Conservation (phyloP, 768 basidiomycete genomes). For the Mycena galericulata region DNA sequence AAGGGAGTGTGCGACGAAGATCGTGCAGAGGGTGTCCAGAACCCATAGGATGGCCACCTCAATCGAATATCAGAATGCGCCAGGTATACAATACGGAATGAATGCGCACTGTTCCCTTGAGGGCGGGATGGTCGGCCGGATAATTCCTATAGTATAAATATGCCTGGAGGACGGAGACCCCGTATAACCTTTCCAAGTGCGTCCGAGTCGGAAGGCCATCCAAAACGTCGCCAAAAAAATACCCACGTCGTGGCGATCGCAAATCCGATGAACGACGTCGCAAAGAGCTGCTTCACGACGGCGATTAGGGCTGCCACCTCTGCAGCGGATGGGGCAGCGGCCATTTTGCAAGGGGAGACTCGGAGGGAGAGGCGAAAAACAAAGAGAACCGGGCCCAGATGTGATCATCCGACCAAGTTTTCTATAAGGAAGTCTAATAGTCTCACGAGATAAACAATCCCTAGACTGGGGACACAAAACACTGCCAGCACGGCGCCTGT, state of each 20-base stretch:
- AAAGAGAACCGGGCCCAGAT: background rate
- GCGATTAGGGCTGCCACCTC: slow-evolving; percentile 21
- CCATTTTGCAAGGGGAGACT: slow-evolving; percentile 17
- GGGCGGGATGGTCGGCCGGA: slow-evolving; percentile 4
- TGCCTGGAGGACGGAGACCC: slow-evolving; percentile 23
- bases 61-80: background rate
- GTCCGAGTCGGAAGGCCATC: background rate
- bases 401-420: too few relatives aligned
- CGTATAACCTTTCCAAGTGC: slow-evolving; percentile 2
- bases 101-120: slow-evolving; percentile 19
- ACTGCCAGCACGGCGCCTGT: too few relatives aligned
- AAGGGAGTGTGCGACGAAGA: slow-evolving; percentile 24
- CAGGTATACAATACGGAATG: background rate
- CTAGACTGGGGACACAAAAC: too few relatives aligned
- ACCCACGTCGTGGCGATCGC: slow-evolving; percentile 25
- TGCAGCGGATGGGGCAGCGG: slow-evolving; percentile 14
- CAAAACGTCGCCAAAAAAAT: background rate
- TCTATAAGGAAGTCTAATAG: too few relatives aligned
- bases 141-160: slow-evolving; percentile 30
- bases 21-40: slow-evolving; percentile 26
- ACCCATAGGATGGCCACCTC: slow-evolving; percentile 27
- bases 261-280: slow-evolving; percentile 27
- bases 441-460: too few relatives aligned
- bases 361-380: background rate
- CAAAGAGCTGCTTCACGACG: slow-evolving; percentile 25